Evolutionary conservation across 108 stramenopile genomes (phyloP).

Genomic region (Skeletonema menzelii): DNA sequence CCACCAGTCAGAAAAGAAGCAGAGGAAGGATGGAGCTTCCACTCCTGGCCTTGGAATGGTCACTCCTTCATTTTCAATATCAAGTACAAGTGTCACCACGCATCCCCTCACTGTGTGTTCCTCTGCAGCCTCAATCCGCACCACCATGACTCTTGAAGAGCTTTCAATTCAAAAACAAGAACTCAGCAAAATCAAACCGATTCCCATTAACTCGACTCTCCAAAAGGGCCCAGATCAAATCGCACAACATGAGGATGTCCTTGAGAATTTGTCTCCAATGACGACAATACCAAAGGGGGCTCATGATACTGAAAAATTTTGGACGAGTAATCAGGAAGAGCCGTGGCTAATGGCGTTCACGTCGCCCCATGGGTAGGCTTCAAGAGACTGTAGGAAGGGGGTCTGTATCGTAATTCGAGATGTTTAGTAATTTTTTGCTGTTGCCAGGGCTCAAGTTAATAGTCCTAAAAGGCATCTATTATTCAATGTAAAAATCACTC

Average conservation of each 20-base stretch:
- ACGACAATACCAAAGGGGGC: not conserved
- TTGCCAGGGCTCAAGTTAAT: too few species aligned
- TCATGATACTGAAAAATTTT: not conserved
- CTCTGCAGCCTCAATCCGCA: conserved; percentile 18
- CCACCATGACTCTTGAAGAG: conserved; percentile 12
- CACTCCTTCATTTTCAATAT: conserved; percentile 35
- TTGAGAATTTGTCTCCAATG: not conserved
- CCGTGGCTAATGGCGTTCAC: too few species aligned
- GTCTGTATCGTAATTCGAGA: not conserved
- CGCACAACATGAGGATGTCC: too few species aligned
- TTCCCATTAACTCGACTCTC: not conserved
- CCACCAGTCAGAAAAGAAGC: conserved; percentile 6
- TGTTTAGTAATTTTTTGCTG: too few species aligned
- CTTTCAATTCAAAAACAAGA: too few species aligned
- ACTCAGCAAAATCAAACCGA: not conserved
- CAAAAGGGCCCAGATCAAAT: too few species aligned
- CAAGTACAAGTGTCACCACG: conserved; percentile 33
- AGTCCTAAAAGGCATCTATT: too few species aligned
- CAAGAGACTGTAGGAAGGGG: not conserved
- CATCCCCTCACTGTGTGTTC: conserved; percentile 43
- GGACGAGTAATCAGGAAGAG: not conserved
- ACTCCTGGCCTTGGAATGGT: conserved; percentile 17
- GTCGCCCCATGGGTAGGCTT: too few species aligned
- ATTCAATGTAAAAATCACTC: too few species aligned
- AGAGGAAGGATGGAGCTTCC: conserved; percentile 6